phyloP scores from a whole-genome alignment of 257 asterid genomes.

The Penstemon barbatus region DNA sequence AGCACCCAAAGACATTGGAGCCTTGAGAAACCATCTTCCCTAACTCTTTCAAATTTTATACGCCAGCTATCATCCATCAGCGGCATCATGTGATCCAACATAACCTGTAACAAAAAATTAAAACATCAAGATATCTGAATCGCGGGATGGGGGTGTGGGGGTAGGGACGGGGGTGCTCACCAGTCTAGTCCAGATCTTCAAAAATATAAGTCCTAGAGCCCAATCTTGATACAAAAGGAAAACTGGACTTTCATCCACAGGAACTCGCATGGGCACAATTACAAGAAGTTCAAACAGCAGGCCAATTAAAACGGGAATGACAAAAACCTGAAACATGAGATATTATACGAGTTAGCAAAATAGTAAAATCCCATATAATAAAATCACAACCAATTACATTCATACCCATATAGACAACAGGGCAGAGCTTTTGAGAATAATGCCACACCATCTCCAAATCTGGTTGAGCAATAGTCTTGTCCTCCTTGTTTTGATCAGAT shows the following conservation, averaged over 20 bases:
- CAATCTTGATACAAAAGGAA: conserved; percentile 97
- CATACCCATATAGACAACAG: conserved; percentile 91
- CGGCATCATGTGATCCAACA: conserved; percentile 95
- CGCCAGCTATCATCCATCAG: conserved; percentile 95
- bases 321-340: conserved; percentile 60
- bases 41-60: conserved; percentile 83
- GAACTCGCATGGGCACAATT: conserved; percentile 97
- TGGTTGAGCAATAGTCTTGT: conserved; percentile 62
- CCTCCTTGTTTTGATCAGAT: conserved; percentile 71
- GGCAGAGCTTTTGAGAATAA: conserved; percentile 76
- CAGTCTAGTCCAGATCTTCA: conserved; percentile 98
- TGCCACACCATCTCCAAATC: conserved; percentile 91
- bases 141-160: not conserved
- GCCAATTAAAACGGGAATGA: conserved; percentile 90
- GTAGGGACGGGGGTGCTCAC: conserved; percentile 42
- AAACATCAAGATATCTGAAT: not conserved
- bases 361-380: not conserved
- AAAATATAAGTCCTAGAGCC: conserved; percentile 93
- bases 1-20: conserved; percentile 90
- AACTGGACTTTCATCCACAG: conserved; percentile 95
- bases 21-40: conserved; percentile 94
- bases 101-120: conserved; percentile 53
- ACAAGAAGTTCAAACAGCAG: conserved; percentile 93
- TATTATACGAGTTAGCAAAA: conserved; percentile 16
- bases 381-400: conserved; percentile 18